Base-by-base conservation (phyloP, 1,284 basidiomycete genomes). In the Ganoderma meredithae region DNA sequence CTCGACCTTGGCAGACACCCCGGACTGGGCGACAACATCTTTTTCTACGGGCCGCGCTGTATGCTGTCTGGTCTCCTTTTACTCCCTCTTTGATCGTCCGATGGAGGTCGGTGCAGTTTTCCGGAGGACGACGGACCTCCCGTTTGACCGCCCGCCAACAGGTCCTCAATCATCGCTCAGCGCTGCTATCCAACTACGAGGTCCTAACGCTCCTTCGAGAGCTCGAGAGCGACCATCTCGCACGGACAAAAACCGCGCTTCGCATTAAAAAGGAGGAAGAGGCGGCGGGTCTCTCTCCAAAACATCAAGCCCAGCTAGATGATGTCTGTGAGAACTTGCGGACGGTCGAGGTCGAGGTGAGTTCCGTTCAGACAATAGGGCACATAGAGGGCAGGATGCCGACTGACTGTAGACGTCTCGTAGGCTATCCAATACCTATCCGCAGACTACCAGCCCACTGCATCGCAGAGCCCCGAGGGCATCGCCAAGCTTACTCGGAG, bases 311-410 rank as follows among this genome's bases (percentile, higher is more conserved):
- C 22, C 79, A 64, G 71, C 77, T 74, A 69, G 84, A 86, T 52
- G 87, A 90, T 67, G 83, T 91, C 43, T 86, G 87, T 71, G 90
- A 96, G 76, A 97, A 98, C 76, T 76, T 98, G 67, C 85, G 95
- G 64, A 97, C 95, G 15, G 85, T 97, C 52, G 93, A 96, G 77
- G 91, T 96, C 70, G 93, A 98, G 86, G 95, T 95, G 75, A 71
- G 86, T 25, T 76, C 6, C 63, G 47, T 12, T 27, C 39, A n/a
- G 12, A 25, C 40, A 33, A 3, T 68, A n/a, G 49, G 44, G 63
- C 53, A n/a, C 44, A 62, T 31, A 19, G 22, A 60, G 47, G 59
- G 68, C 58, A 40, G 31, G 63, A 69, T 49, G 69, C 70, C 68
- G 52, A 61, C 65, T 70, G 58, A 64, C 44, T 25, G 60, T 64